Base-by-base conservation (phyloP, 768 basidiomycete genomes). In the Sistotremastrum niveocremeum region DNA sequence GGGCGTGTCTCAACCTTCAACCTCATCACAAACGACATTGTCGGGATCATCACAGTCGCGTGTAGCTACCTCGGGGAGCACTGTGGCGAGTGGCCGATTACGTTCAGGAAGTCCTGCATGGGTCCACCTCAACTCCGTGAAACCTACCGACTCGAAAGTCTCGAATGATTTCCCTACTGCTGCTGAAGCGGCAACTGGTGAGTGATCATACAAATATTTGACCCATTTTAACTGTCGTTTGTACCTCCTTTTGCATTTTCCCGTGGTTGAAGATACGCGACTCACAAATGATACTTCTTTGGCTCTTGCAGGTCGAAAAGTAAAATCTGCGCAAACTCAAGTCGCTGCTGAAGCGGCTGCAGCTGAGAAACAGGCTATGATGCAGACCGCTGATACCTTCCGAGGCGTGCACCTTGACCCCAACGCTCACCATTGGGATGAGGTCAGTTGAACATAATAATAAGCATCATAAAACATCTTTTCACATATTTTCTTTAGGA, bases 341-440 rank as follows among this genome's bases (percentile, higher is more conserved):
- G 62, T 74, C 37, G 63, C 71, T 2, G 70, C 73, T n/a, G 76
- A 78, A 38, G 64, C 68, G 9, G 70, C 71, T 12, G 61, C 63
- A 6, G 60, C 70, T 6, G 73, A 73, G 54, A 79, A 81, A 59
- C 78, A 78, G 56, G 74, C 78, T 11, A 64, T 81, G 37, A 64
- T 79, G 45, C 83, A 90, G 58, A 85, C 88, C 55, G 81, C 91
- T 5, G 94, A 95, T 60, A 84, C 91, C 1, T 99, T 99, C 64
- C 76, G 91, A 36, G 93, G 93, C 0, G 81, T 89, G 1, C 91
- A 98, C 61, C 66, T 97, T 41, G 82, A 95, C 63, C 87, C 91
- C 42, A 93, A 93, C 55, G 79, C 85, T 3, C 85, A 90, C 58
- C 91, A 97, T 59, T 99, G 95, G 95, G 95, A 97, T 54, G 91